Evolutionary conservation across 2,329 filamentous ascomycete species (phyloP), one percentile per base, ranked within the genome.

Genomic region (Elsinoe ampelina): DNA sequence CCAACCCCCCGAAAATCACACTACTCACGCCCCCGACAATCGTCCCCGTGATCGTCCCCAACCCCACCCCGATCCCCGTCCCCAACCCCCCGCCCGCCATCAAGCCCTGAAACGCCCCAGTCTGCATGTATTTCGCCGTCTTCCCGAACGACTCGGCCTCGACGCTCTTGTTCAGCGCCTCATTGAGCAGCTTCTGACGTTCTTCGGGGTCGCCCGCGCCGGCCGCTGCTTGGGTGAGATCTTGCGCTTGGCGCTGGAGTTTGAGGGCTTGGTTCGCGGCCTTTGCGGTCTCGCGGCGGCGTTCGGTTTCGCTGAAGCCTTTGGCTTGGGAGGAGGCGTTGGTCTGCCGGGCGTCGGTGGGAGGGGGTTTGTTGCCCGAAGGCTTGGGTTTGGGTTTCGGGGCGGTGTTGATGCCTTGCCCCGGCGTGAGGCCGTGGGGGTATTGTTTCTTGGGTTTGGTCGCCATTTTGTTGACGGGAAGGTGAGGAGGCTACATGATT

Each of bases 101-200:
- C 2, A 72, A 65, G 0, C 70, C 70, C 57, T 72, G 70, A 57
- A 72, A 72, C 3, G 70, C 63, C 19, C 70, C 70, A 1, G 68
- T 69, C 26, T 66, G 68, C 2, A 68, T 67, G 26, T 72, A 72
- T 36, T 72, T 72, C 13, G 70, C 70, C 19, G 70, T 68, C 57
- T 72, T 72, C 32, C 70, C 70, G 52, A 72, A 72, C 0, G 68
- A 71, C 51, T 72, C 70, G 1, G 70, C 70, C 61, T 72, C 70
- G 41, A 72, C 71, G 45, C 71, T 68, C 55, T 70, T 71, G 59
- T 72, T 69, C 60, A 72, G 65, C 17, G 70, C 70, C 61, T 71
- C 68, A 2, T 68, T 69, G 7, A 72, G 65, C 13, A 70, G 68
- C 55, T 70, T 65, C 62, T 72, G 67, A 54, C 70, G 66, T 47